Evolutionary conservation across 2,329 filamentous ascomycete species (phyloP).

Genomic region (Pestalotiopsis sp.): DNA sequence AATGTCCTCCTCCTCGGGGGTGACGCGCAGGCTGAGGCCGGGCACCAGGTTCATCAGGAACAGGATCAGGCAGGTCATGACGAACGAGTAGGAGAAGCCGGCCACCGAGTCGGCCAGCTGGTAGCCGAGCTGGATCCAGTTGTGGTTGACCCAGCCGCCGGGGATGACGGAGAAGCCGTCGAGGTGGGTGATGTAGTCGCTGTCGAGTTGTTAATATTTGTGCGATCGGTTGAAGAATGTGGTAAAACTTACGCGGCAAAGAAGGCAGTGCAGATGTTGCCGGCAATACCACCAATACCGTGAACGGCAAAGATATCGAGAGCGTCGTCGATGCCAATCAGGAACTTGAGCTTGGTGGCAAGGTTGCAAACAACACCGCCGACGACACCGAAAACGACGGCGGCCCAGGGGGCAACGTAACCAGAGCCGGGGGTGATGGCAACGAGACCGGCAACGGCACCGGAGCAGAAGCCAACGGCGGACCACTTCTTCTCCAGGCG

Average conservation of each 20-base stretch:
- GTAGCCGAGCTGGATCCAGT: slow-evolving; percentile 72
- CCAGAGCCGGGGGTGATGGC: slow-evolving; percentile 85
- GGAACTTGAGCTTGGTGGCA: slow-evolving; percentile 79
- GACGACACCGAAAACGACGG: slow-evolving; percentile 60
- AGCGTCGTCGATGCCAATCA: slow-evolving; percentile 79
- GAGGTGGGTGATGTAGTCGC: slow-evolving; percentile 72
- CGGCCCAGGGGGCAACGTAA: slow-evolving; percentile 70
- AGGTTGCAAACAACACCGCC: slow-evolving; percentile 77
- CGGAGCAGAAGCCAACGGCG: slow-evolving; percentile 91
- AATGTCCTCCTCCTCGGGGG: slow-evolving; percentile 68
- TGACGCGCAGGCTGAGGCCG: slow-evolving; percentile 69
- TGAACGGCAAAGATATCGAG: slow-evolving; percentile 93
- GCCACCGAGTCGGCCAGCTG: slow-evolving; percentile 71
- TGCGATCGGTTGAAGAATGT: too few species aligned
- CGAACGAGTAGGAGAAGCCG: slow-evolving; percentile 67
- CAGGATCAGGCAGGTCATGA: slow-evolving; percentile 68
- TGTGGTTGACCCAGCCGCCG: slow-evolving; percentile 72
- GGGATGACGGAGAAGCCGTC: slow-evolving; percentile 63
- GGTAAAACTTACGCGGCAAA: slow-evolving; percentile 65
- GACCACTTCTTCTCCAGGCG: slow-evolving; percentile 93
- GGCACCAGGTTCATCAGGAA: slow-evolving; percentile 73
- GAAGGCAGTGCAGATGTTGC: slow-evolving; percentile 77
- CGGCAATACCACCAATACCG: slow-evolving; percentile 80
- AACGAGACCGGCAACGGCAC: slow-evolving; percentile 83
- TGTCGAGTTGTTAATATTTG: slow-evolving; percentile 27